Percentiles rank a stretch among this genome's conserved stretches.
Conservation (phyloP, 1,284 basidiomycete genomes). For the Golubevia sp. region DNA sequence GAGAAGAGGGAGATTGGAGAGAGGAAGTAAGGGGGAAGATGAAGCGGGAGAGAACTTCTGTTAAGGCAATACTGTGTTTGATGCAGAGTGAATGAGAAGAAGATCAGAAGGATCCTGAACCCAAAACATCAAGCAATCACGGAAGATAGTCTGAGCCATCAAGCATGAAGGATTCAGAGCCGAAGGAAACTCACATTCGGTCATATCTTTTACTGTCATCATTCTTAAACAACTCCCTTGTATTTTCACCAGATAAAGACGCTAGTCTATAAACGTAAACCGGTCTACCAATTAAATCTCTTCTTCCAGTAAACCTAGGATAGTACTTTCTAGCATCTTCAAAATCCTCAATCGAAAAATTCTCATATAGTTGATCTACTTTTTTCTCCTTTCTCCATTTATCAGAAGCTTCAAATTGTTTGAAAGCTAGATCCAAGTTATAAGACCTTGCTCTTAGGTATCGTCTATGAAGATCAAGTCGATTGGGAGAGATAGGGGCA, state of each 20-base stretch:
- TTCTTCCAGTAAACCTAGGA: slow-evolving; percentile 76
- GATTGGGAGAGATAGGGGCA: not conserved
- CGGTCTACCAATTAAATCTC: slow-evolving; percentile 76
- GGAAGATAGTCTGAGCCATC: too few relatives aligned
- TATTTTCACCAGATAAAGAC: slow-evolving; percentile 65
- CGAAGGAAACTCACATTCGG: too few relatives aligned
- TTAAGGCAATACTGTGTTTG: slow-evolving; percentile 66
- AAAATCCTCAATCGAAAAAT: slow-evolving; percentile 70
- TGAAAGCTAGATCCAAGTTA: slow-evolving; percentile 69
- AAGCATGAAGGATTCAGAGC: too few relatives aligned
- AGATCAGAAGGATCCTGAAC: not conserved
- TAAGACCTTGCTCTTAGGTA: slow-evolving; percentile 76
- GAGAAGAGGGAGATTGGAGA: slow-evolving; percentile 1
- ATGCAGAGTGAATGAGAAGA: slow-evolving; percentile 16
- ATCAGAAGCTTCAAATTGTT: slow-evolving; percentile 72
- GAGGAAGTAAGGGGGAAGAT: slow-evolving; percentile 68
- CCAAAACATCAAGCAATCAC: slow-evolving; percentile 23
- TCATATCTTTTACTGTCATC: slow-evolving; percentile 68
- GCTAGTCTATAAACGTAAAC: slow-evolving; percentile 74
- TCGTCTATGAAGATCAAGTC: slow-evolving; percentile 69
- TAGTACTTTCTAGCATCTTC: slow-evolving; percentile 71
- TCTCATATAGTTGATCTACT: slow-evolving; percentile 70
- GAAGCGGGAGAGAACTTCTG: slow-evolving; percentile 73
- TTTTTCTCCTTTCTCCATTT: slow-evolving; percentile 71
- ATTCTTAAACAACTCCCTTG: slow-evolving; percentile 68